Conservation (phyloP, 2,329 filamentous ascomycete species). For the Fusarium nanum region DNA sequence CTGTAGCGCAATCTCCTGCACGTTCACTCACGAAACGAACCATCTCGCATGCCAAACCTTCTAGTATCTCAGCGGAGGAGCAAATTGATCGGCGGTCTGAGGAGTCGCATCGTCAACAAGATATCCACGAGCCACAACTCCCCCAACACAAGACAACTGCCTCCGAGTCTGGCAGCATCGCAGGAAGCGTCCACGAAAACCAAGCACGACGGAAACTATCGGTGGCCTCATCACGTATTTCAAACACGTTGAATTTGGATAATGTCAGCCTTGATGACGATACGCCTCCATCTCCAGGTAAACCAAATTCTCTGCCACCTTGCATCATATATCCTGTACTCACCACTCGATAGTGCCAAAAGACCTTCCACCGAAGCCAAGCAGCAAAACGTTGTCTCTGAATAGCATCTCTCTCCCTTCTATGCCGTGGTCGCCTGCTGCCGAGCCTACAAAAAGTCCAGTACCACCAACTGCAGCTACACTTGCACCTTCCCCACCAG, state of each 20-base stretch:
- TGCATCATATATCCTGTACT: slow-evolving; percentile 25
- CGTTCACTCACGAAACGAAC: slow-evolving; percentile 71
- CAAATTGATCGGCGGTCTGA: slow-evolving; percentile 24
- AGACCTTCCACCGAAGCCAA: slow-evolving; percentile 51
- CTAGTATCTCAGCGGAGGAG: slow-evolving; percentile 26
- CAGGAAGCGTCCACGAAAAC: slow-evolving; percentile 31
- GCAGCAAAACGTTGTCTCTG: slow-evolving; percentile 69
- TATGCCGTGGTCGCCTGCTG: slow-evolving; percentile 76
- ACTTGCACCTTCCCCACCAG: slow-evolving; percentile 49
- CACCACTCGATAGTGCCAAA: slow-evolving; percentile 45
- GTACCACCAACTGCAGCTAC: slow-evolving; percentile 49
- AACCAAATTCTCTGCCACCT: not conserved
- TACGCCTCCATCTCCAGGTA: slow-evolving; percentile 50
- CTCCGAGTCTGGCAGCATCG: slow-evolving; percentile 30
- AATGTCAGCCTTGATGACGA: slow-evolving; percentile 75
- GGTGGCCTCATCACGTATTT: slow-evolving; percentile 58
- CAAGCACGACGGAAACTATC: slow-evolving; percentile 52
- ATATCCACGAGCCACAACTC: slow-evolving; percentile 17
- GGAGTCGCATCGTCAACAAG: slow-evolving; percentile 21
- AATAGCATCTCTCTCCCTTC: slow-evolving; percentile 79
- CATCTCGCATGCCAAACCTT: slow-evolving; percentile 51
- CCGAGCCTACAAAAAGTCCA: slow-evolving; percentile 61
- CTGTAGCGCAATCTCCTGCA: slow-evolving; percentile 71
- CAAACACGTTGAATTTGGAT: slow-evolving; percentile 62
- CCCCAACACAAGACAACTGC: slow-evolving; percentile 32